Percentiles rank a stretch among this genome's conserved stretches.
Conservation (phyloP, 225 moss, liverwort and hornwort genomes). For the Antitrichia curtipendula region DNA sequence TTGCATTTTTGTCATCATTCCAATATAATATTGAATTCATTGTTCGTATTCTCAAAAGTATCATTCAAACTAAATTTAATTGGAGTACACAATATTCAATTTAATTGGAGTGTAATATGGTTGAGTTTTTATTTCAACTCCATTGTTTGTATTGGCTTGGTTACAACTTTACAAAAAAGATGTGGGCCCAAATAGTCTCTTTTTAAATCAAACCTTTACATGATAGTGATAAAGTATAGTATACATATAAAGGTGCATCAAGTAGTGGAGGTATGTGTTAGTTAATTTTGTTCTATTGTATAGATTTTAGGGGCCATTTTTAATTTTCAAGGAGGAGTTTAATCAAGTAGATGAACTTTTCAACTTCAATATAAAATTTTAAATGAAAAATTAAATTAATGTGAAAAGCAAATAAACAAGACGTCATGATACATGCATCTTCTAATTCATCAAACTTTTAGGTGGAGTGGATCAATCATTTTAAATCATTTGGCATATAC, state of each 20-base stretch:
- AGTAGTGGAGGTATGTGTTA: neutral
- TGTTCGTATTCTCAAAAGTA: neutral
- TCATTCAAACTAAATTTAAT: neutral
- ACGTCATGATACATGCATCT: neutral
- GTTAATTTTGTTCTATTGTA: neutral
- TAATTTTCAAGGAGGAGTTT: neutral
- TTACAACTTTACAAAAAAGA: neutral
- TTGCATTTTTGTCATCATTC: fast-evolving
- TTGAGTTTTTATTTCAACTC: neutral
- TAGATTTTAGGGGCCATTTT: fast-evolving
- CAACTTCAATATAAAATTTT: neutral
- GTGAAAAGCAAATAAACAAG: neutral
- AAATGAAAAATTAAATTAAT: neutral
- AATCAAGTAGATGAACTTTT: neutral
- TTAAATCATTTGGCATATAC: neutral
- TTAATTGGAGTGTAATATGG: neutral
- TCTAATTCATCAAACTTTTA: neutral
- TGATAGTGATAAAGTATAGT: neutral
- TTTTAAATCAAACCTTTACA: too few relatives aligned
- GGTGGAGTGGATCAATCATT: neutral
- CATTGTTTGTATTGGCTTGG: neutral
- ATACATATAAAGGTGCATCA: neutral
- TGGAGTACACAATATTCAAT: too few relatives aligned
- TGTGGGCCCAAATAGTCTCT: neutral
- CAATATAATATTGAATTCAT: neutral